Conservation (phyloP, 1,284 basidiomycete genomes). For the Vanrija humicola region DNA sequence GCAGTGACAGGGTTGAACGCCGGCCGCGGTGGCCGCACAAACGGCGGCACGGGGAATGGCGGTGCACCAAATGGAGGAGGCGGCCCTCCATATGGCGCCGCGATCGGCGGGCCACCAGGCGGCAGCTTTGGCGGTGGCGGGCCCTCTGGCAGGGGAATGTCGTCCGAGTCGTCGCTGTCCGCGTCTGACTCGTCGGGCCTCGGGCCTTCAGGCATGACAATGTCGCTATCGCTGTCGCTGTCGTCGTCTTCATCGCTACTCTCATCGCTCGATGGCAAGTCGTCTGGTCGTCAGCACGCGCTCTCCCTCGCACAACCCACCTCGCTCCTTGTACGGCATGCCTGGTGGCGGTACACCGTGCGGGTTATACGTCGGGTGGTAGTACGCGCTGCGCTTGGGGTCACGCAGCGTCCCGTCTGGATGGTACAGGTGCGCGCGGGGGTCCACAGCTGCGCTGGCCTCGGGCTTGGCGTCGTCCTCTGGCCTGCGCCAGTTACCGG, state of each 20-base stretch:
- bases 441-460: slow-evolving; percentile 12
- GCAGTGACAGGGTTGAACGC: too few relatives aligned
- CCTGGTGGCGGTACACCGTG: slow-evolving; percentile 94
- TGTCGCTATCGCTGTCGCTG: slow-evolving; percentile 62
- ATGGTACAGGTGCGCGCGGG: slow-evolving; percentile 57
- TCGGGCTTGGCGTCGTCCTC: slow-evolving; percentile 52
- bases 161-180: slow-evolving; percentile 47
- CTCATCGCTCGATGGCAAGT: slow-evolving; percentile 26
- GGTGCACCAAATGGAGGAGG: not conserved
- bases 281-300: slow-evolving; percentile 4
- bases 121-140: slow-evolving; percentile 43
- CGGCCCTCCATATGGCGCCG: not conserved
- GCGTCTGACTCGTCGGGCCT: slow-evolving; percentile 55
- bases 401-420: slow-evolving; percentile 76
- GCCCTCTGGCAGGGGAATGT: slow-evolving; percentile 50
- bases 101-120: not conserved
- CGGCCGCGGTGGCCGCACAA: too few relatives aligned
- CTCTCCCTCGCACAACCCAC: slow-evolving; percentile 53
- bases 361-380: slow-evolving; percentile 88
- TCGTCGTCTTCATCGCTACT: slow-evolving; percentile 37
- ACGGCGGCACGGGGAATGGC: slow-evolving; percentile 2
- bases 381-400: slow-evolving; percentile 86
- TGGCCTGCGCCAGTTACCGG: slow-evolving; percentile 20
- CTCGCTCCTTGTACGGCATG: slow-evolving; percentile 84
- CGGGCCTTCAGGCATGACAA: slow-evolving; percentile 78